These are phyloP conservation scores for Boletus rubroflammeus DNA, from an alignment of 768 basidiomycete genomes.

Conservation along the genomic window DNA sequence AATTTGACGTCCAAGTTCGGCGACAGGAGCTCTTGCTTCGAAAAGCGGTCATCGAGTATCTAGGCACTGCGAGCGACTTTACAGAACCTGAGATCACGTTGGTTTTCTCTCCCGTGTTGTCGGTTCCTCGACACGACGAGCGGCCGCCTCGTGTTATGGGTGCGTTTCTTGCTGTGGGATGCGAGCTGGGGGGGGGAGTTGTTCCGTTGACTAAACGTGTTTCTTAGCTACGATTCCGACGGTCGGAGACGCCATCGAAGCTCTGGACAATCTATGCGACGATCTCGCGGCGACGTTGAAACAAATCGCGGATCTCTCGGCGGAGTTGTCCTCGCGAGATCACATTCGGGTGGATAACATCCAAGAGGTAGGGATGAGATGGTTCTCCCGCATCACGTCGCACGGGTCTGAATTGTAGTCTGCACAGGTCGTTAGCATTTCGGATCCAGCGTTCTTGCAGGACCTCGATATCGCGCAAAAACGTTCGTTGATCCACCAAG, in stretches of 20 bases:
- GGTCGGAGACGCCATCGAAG: constrained; percentile 68
- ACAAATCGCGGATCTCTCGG: constrained; percentile 63
- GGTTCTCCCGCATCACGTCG: background rate
- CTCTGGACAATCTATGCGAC: constrained; percentile 56
- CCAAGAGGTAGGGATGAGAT: constrained; percentile 53
- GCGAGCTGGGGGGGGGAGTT: background rate
- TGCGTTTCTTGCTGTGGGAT: constrained; percentile 26
- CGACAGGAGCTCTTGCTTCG: constrained; percentile 56
- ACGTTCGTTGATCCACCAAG: constrained; percentile 59
- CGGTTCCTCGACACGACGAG: constrained; percentile 56
- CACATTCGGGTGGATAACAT: constrained; percentile 68
- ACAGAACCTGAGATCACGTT: constrained; percentile 76
- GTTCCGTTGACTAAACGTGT: background rate
- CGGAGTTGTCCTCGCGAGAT: constrained; percentile 71
- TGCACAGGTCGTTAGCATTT: constrained; percentile 45
- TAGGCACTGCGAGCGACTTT: constrained; percentile 70
- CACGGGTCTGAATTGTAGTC: background rate
- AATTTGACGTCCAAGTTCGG: constrained; percentile 56
- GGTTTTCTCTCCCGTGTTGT: constrained; percentile 65
- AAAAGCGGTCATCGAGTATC: constrained; percentile 61
- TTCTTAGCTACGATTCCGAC: constrained; percentile 67
- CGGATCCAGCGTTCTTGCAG: constrained; percentile 54
- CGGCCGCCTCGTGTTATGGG: constrained; percentile 55
- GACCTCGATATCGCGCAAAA: constrained; percentile 69
- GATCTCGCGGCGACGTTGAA: constrained; percentile 61